Base-by-base conservation (phyloP, 345 rosid genomes). In the Dimocarpus longan region DNA sequence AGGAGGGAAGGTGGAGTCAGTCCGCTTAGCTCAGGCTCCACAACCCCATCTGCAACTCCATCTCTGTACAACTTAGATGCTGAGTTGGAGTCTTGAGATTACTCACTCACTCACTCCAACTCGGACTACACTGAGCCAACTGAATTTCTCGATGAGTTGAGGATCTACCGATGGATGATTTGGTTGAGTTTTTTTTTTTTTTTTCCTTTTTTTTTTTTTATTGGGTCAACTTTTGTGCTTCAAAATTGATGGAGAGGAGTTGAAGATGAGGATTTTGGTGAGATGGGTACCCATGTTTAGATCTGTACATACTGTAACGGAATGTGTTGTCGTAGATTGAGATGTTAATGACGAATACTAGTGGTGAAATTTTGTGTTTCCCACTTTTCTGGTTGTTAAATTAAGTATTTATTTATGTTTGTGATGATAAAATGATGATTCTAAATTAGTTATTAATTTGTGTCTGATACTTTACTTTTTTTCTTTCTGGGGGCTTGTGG, bases 41-140 rank as follows among this genome's bases (percentile, higher is more conserved):
- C 79, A 8, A 75, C 71, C n/a, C 64, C 79, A 2, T 54, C 79
- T 3, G 44, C 32, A 24, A 63, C 74, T 48, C 70, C 82, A 0
- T 24, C 42, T 80, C 79, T 74, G 5, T 74, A 68, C 54, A 59
- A 7, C 44, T 68, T 78, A 3, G 78, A 68, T 21, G 78, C 44
- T 12, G 24, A 56, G 3, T 16, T 54, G 0, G 65, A 48, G 70
- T 78, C 71, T 3, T 65, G 77, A 79, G 56, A 73, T 59, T 26
- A 26, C 28, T 26, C 50, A 40, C 10, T n/a, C 26, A 50, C 63
- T 68, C 32, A 43, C 21, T 59, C 65, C 52, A 46, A 11, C 52
- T 46, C 52, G 5, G 22, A 60, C 26, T 60, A 10, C 65, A n/a
- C 28, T 60, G 65, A 60, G 64, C 16, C 64, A 21, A n/a, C 26